phyloP scores from a whole-genome alignment of 192 early-diverging fungal species.

The Rhizophlyctis rosea region DNA sequence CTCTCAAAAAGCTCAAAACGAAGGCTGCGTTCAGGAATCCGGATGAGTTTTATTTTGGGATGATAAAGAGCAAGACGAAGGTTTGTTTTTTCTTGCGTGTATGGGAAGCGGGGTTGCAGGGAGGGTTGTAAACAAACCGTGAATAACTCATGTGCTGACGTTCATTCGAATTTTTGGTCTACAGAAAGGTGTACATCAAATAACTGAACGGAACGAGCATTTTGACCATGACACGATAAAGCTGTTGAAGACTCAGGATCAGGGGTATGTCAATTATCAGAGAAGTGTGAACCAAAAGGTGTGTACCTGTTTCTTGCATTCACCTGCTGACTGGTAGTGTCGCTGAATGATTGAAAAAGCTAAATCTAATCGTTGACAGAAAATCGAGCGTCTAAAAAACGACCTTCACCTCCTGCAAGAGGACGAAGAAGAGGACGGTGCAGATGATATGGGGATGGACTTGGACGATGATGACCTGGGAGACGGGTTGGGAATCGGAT shows the following conservation, averaged over 20 bases:
- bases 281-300: constrained; percentile 71
- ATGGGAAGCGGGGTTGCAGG: not conserved
- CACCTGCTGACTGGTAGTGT: not conserved
- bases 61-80: constrained; percentile 86
- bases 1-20: constrained; percentile 78
- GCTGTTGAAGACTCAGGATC: constrained; percentile 90
- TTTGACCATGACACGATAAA: constrained; percentile 73
- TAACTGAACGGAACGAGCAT: constrained; percentile 58
- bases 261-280: constrained; percentile 82
- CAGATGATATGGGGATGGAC: constrained; percentile 24
- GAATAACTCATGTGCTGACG: not conserved
- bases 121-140: not conserved
- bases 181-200: constrained; percentile 77
- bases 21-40: constrained; percentile 88
- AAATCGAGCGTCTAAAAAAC: constrained; percentile 74
- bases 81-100: too few relatives aligned
- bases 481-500: constrained; percentile 22
- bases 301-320: constrained; percentile 42
- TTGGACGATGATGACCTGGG: constrained; percentile 17
- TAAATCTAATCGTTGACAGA: too few relatives aligned
- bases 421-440: constrained; percentile 27
- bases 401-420: constrained; percentile 66
- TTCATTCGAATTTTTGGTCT: constrained; percentile 3
- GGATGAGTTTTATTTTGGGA: constrained; percentile 98
- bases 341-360: not conserved